Percentiles rank a stretch among this genome's conserved stretches.
phyloP scores from a whole-genome alignment of 768 basidiomycete genomes.

The Kwoniella bestiolae region DNA sequence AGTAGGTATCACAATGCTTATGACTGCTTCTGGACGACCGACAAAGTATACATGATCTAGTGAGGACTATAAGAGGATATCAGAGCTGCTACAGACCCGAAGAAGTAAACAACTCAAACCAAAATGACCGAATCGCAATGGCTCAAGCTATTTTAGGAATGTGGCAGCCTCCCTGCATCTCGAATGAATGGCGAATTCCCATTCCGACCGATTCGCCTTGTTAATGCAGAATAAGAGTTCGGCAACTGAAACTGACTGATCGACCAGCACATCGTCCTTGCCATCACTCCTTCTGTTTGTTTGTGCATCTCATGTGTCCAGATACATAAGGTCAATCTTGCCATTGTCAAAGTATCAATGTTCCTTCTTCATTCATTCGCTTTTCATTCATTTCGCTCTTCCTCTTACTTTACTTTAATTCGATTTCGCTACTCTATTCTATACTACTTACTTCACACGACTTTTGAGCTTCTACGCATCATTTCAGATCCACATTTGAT shows the following conservation, averaged over 20 bases:
- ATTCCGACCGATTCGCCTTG: constrained; percentile 4
- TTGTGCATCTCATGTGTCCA: neutral
- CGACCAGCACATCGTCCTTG: neutral
- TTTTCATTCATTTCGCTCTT: neutral
- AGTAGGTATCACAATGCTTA: too few relatives aligned
- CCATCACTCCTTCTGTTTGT: neutral
- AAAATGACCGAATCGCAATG: too few relatives aligned
- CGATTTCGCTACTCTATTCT: constrained; percentile 3
- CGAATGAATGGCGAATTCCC: neutral
- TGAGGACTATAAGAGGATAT: too few relatives aligned
- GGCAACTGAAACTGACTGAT: neutral
- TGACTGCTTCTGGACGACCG: too few relatives aligned
- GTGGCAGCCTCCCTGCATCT: neutral
- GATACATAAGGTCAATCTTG: neutral
- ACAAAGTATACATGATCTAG: too few relatives aligned
- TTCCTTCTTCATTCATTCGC: neutral
- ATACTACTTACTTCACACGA: too few relatives aligned
- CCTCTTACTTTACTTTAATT: neutral
- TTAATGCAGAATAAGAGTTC: neutral
- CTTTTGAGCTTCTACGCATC: too few relatives aligned
- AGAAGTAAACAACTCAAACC: neutral
- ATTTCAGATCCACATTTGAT: too few relatives aligned
- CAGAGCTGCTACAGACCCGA: neutral
- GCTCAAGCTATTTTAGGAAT: neutral
- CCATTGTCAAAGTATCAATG: neutral